A percentile compares a stretch with the other conserved stretches of the same genome.
These are phyloP conservation scores for Hortiboletus rubellus DNA, from an alignment of 1,284 basidiomycete species.

Conservation along the genomic window DNA sequence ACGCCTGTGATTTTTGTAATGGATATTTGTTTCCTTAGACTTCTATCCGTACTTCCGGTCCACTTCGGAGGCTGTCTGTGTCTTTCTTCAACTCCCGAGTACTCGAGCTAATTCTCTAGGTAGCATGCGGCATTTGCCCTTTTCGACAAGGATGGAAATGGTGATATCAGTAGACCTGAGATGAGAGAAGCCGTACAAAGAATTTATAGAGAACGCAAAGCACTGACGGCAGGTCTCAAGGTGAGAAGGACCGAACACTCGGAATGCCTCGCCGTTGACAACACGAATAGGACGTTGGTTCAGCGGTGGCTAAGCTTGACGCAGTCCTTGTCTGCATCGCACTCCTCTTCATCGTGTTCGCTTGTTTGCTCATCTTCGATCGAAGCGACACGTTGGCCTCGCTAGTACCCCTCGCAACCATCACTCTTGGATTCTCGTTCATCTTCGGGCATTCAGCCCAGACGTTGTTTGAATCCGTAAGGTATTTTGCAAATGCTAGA, in stretches of 20 bases:
- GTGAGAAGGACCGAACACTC: slow-evolving; percentile 33
- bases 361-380: slow-evolving; percentile 81
- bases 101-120: slow-evolving; percentile 6
- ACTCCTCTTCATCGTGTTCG: slow-evolving; percentile 64
- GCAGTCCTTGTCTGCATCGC: slow-evolving; percentile 67
- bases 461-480: slow-evolving; percentile 76
- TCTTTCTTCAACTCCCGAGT: not conserved
- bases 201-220: slow-evolving; percentile 79
- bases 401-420: slow-evolving; percentile 78
- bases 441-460: slow-evolving; percentile 83
- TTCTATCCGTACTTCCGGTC: slow-evolving; percentile 78
- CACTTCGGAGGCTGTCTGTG: slow-evolving; percentile 66
- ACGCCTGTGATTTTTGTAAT: not conserved
- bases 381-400: slow-evolving; percentile 68
- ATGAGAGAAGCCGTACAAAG: slow-evolving; percentile 85
- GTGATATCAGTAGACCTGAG: slow-evolving; percentile 77
- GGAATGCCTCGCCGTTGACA: not conserved
- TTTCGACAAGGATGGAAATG: slow-evolving; percentile 84
- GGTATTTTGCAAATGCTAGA: slow-evolving; percentile 22
- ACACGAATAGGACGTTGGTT: slow-evolving; percentile 56
- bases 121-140: slow-evolving; percentile 71
- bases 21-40: slow-evolving; percentile 40
- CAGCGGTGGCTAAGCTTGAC: slow-evolving; percentile 75
- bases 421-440: slow-evolving; percentile 79
- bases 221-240: slow-evolving; percentile 71